Percentiles rank a stretch among this genome's conserved stretches.
Conservation (phyloP, 1,284 basidiomycete species). For the Leccinum angustisporum region DNA sequence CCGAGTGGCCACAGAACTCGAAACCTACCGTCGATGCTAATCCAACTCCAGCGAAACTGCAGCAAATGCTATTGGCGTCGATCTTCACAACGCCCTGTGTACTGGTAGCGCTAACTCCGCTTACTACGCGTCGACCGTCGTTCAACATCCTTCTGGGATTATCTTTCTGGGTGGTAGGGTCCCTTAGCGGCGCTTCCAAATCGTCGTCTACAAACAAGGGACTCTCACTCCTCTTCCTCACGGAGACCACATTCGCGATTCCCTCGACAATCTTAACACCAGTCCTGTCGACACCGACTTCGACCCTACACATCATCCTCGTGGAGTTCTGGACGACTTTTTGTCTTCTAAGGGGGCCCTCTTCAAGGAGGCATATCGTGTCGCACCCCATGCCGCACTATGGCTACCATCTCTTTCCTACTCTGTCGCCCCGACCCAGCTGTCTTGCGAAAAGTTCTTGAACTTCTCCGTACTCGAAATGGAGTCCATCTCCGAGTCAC, state of each 20-base stretch:
- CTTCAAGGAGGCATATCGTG: too few relatives aligned
- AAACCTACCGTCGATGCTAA: constrained; percentile 50
- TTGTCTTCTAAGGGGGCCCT: too few relatives aligned
- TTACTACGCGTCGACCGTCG: constrained; percentile 54
- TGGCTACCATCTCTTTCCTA: too few relatives aligned
- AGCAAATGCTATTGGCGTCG: constrained; percentile 63
- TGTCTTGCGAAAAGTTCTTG: too few relatives aligned
- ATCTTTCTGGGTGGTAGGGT: constrained; percentile 77
- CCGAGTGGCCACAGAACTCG: constrained; percentile 70
- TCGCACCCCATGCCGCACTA: too few relatives aligned
- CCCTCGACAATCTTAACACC: too few relatives aligned
- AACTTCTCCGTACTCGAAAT: constrained; percentile 15
- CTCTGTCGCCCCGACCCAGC: too few relatives aligned
- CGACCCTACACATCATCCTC: too few relatives aligned
- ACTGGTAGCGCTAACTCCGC: constrained; percentile 37
- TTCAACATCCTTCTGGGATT: constrained; percentile 60
- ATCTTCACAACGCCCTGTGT: constrained; percentile 57
- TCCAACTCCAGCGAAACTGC: constrained; percentile 74
- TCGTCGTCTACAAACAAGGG: constrained; percentile 70
- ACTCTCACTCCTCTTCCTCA: constrained; percentile 53
- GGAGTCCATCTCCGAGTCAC: constrained; percentile 29
- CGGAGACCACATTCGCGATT: constrained; percentile 11
- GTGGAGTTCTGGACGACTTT: too few relatives aligned
- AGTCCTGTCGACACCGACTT: too few relatives aligned
- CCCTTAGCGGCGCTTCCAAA: constrained; percentile 64